These are phyloP conservation scores for Camillea tinctor DNA, from an alignment of 2,329 filamentous ascomycete genomes.

Conservation along the genomic window DNA sequence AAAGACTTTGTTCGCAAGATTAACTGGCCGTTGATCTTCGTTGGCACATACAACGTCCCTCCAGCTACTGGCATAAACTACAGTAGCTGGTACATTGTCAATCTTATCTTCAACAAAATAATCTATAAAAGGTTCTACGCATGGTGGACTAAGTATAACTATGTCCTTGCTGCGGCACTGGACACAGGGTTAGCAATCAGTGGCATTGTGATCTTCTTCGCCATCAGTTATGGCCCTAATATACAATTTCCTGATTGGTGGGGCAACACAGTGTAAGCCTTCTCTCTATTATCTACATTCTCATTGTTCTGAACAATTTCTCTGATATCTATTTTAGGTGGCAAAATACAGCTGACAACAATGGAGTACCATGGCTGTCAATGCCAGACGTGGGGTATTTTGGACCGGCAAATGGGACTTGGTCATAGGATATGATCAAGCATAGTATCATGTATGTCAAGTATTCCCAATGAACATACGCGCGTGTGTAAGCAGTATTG, in stretches of 20 bases:
- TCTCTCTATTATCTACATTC: too few relatives aligned
- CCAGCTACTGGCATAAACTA: conserved; percentile 38
- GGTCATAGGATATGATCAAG: conserved; percentile 15
- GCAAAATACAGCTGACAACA: conserved; percentile 34
- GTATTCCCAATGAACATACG: too few relatives aligned
- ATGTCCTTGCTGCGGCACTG: conserved; percentile 34
- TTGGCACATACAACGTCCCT: conserved; percentile 38
- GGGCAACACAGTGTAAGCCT: conserved; percentile 38
- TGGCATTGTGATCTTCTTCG: conserved; percentile 37
- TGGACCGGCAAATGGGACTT: conserved; percentile 33
- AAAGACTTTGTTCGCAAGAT: conserved; percentile 35
- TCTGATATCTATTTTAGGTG: conserved; percentile 22
- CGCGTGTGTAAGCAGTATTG: too few relatives aligned
- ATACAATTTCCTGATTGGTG: conserved; percentile 36
- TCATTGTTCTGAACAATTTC: neutral
- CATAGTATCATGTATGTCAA: too few relatives aligned
- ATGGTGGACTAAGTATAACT: conserved; percentile 49
- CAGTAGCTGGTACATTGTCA: conserved; percentile 42
- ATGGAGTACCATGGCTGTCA: conserved; percentile 31
- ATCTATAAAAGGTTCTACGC: conserved; percentile 41
- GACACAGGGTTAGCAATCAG: conserved; percentile 34
- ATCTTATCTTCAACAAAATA: conserved; percentile 45
- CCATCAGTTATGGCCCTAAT: conserved; percentile 33
- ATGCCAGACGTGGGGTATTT: conserved; percentile 35
- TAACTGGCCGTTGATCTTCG: conserved; percentile 37